Percentiles rank a stretch among this genome's conserved stretches.
Conservation (phyloP, 75 land plant species). For the Picea sitchensis region DNA sequence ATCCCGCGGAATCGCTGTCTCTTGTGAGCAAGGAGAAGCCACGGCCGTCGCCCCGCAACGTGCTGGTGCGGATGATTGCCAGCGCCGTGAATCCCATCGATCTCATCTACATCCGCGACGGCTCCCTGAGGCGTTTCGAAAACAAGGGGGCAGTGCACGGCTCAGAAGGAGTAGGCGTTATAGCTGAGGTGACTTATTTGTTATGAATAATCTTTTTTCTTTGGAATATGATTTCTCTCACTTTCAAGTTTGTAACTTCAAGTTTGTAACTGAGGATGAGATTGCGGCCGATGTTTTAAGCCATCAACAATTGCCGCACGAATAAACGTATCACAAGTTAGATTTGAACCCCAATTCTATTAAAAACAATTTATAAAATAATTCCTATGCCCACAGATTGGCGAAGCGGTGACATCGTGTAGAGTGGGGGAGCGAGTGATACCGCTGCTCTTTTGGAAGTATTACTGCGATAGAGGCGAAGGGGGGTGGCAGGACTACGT, state of each 20-base stretch:
- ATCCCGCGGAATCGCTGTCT: neutral
- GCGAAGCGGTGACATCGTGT: conserved; percentile 31
- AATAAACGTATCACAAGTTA: too few species aligned
- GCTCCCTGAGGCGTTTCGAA: neutral
- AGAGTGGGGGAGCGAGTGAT: conserved; percentile 30
- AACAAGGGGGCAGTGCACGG: conserved; percentile 16
- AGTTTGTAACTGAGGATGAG: too few species aligned
- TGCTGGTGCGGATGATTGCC: conserved; percentile 30
- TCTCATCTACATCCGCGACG: conserved; percentile 15
- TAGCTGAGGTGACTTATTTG: conserved; percentile 17
- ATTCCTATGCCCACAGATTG: conserved; percentile 14
- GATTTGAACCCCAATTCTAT: too few species aligned
- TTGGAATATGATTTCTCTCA: neutral
- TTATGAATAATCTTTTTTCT: neutral
- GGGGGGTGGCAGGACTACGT: conserved; percentile 49
- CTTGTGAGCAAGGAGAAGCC: conserved; percentile 16
- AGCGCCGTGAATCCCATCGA: conserved; percentile 39
- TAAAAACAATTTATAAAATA: too few species aligned
- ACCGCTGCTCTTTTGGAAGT: conserved; percentile 22
- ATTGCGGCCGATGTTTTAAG: too few species aligned
- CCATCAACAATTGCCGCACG: too few species aligned
- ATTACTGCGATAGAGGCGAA: conserved; percentile 26
- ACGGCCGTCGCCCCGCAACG: conserved; percentile 20
- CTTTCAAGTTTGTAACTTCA: too few species aligned
- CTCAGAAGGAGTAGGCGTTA: conserved; percentile 36